Evolutionary conservation across 2,329 filamentous ascomycete species (phyloP).

Genomic region (Laburnicola sp.): DNA sequence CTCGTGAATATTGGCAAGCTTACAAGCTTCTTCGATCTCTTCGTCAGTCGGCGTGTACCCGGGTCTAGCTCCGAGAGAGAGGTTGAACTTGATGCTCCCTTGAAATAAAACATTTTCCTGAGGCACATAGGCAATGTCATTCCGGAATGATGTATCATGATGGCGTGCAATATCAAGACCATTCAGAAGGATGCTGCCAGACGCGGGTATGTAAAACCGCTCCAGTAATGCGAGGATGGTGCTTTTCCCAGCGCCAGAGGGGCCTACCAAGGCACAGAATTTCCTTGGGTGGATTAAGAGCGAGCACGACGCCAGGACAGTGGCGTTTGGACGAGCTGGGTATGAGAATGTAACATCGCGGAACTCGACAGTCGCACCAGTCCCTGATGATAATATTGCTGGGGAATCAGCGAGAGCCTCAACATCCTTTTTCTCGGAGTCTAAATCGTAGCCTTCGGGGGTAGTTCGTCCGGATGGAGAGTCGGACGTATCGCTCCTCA

Average conservation of each 20-base stretch:
- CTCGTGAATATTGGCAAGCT: constrained; percentile 71
- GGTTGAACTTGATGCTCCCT: constrained; percentile 53
- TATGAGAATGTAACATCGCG: constrained; percentile 66
- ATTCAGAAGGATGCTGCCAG: constrained; percentile 58
- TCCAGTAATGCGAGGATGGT: constrained; percentile 61
- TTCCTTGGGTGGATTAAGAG: constrained; percentile 62
- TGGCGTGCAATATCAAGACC: constrained; percentile 51
- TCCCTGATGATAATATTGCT: constrained; percentile 71
- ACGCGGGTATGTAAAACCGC: constrained; percentile 57
- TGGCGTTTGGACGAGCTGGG: constrained; percentile 61
- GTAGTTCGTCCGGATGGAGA: constrained; percentile 84
- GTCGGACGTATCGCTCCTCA: constrained; percentile 27
- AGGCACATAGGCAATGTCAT: constrained; percentile 52
- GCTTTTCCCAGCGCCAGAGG: constrained; percentile 68
- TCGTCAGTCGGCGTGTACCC: constrained; percentile 58
- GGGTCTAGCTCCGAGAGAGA: constrained; percentile 55
- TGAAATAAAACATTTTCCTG: constrained; percentile 55
- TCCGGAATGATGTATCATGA: constrained; percentile 45
- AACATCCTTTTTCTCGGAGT: constrained; percentile 49
- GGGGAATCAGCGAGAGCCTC: constrained; percentile 34
- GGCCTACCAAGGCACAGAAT: constrained; percentile 67
- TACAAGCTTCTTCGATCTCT: constrained; percentile 68
- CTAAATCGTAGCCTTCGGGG: constrained; percentile 74
- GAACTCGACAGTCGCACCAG: constrained; percentile 55
- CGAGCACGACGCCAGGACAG: constrained; percentile 60